Conservation (phyloP, 352 stramenopile species). For the Pelagophyceae sp. region DNA sequence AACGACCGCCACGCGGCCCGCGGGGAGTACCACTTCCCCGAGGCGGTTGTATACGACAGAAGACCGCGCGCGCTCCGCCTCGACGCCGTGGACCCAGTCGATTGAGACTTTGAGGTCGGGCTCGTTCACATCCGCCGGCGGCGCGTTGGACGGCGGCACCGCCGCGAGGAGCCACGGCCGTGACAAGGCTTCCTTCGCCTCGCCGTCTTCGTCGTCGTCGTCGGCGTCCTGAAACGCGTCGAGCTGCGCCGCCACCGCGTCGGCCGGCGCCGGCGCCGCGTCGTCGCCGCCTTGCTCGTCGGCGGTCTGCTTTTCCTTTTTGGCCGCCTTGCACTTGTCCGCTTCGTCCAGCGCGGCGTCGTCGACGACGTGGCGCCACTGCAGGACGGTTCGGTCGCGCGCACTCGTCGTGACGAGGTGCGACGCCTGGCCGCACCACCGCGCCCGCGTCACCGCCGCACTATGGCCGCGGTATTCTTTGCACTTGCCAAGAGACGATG, state of each 20-base stretch:
- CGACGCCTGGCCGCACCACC: conserved; percentile 58
- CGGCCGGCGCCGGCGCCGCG: conserved; percentile 55
- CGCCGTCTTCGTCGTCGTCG: conserved; percentile 20
- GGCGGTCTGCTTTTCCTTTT: conserved; percentile 6
- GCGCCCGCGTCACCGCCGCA: conserved; percentile 73
- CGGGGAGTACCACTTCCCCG: conserved; percentile 31
- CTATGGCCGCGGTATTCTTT: conserved; percentile 64
- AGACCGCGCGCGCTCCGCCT: conserved; percentile 24
- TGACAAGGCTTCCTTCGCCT: conserved; percentile 8
- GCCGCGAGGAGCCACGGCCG: conserved; percentile 27
- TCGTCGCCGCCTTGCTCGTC: conserved; percentile 59
- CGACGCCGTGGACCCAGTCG: conserved; percentile 22
- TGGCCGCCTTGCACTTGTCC: conserved; percentile 2
- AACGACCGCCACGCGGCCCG: conserved; percentile 27
- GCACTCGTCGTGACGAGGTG: conserved; percentile 70
- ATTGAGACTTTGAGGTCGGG: conserved; percentile 16
- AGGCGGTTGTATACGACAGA: conserved; percentile 33
- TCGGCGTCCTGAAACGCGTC: conserved; percentile 8
- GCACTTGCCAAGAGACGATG: conserved; percentile 46
- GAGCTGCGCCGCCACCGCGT: conserved; percentile 13
- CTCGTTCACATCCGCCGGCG: neutral
- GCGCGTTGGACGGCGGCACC: conserved; percentile 25
- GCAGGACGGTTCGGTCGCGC: conserved; percentile 73
- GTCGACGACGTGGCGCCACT: conserved; percentile 61
- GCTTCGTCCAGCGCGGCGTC: conserved; percentile 29